phyloP scores from a whole-genome alignment of 1,284 basidiomycete genomes.

The Sporisorium iseilematis-ciliati region DNA sequence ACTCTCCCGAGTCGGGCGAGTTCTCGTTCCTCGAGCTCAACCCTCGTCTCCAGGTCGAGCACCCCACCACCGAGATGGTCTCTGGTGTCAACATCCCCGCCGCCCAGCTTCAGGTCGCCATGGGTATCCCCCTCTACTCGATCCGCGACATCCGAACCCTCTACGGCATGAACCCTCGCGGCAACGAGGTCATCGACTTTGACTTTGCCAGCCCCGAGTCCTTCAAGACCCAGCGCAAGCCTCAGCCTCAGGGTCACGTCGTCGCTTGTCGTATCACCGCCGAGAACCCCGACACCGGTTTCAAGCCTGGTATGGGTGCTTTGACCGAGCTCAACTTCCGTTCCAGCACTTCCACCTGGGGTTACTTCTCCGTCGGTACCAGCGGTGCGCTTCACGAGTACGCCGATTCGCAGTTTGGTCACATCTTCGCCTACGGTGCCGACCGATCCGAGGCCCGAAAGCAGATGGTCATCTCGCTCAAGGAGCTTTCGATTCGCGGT shows the following conservation, averaged over 20 bases:
- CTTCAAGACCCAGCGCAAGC: slow-evolving; percentile 90
- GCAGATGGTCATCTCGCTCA: slow-evolving; percentile 99
- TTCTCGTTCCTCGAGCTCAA: slow-evolving; percentile 99
- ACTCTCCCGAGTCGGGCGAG: slow-evolving; percentile 90
- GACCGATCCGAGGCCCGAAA: slow-evolving; percentile 95
- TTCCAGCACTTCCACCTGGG: slow-evolving; percentile 89
- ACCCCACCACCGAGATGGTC: slow-evolving; percentile 98
- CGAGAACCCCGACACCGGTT: slow-evolving; percentile 99
- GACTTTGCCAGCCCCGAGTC: slow-evolving; percentile 83
- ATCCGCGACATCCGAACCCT: slow-evolving; percentile 96
- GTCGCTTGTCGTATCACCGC: slow-evolving; percentile 99
- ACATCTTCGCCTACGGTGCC: slow-evolving; percentile 98
- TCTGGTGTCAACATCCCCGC: slow-evolving; percentile 97
- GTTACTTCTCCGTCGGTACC: slow-evolving; percentile 95
- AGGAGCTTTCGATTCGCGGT: slow-evolving; percentile 97
- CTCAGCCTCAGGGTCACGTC: slow-evolving; percentile 96
- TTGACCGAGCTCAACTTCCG: slow-evolving; percentile 99
- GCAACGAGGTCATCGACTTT: slow-evolving; percentile 79
- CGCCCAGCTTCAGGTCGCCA: slow-evolving; percentile 95
- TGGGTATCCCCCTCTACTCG: slow-evolving; percentile 96
- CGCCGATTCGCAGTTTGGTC: slow-evolving; percentile 84
- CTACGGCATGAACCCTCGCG: slow-evolving; percentile 76
- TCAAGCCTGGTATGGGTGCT: slow-evolving; percentile 97
- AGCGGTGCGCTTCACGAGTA: slow-evolving; percentile 98
- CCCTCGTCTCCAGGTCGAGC: slow-evolving; percentile 97